Evolutionary conservation across 257 asterid species (phyloP).

Genomic region (Scutellaria baicalensis): DNA sequence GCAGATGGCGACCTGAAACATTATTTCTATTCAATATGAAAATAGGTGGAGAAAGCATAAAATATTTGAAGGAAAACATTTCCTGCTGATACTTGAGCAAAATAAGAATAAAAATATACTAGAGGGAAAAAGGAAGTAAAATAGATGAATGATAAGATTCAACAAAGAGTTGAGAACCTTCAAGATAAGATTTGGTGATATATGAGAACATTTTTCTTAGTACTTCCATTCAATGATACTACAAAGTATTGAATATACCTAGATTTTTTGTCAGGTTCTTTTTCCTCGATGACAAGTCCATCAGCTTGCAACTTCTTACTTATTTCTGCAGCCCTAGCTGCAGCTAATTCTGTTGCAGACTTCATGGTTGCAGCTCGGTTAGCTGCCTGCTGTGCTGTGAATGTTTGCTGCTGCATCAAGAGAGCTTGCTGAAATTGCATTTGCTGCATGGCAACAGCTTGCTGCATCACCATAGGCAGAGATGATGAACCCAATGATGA

Average conservation of each 20-base stretch:
- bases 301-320: slow-evolving; percentile 78
- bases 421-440: slow-evolving; percentile 99
- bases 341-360: slow-evolving; percentile 94
- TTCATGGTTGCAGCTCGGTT: slow-evolving; percentile 95
- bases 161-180: background rate
- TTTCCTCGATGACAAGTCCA: slow-evolving; percentile 56
- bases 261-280: slow-evolving; percentile 50
- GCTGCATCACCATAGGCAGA: slow-evolving; percentile 84
- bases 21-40: slow-evolving; percentile 7
- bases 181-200: background rate
- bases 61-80: background rate
- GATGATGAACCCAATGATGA: slow-evolving; percentile 53
- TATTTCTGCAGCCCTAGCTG: slow-evolving; percentile 98
- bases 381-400: slow-evolving; percentile 92
- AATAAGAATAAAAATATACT: background rate
- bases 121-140: background rate
- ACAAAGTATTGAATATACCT: slow-evolving; percentile 36
- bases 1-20: slow-evolving; percentile 68
- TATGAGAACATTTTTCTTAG: background rate
- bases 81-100: background rate
- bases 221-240: background rate
- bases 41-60: background rate
- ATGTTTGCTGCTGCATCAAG: slow-evolving; percentile 86
- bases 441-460: slow-evolving; percentile 97
- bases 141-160: background rate